phyloP scores from a whole-genome alignment of 192 early-diverging fungal genomes.

The Powellomyces hirtus region DNA sequence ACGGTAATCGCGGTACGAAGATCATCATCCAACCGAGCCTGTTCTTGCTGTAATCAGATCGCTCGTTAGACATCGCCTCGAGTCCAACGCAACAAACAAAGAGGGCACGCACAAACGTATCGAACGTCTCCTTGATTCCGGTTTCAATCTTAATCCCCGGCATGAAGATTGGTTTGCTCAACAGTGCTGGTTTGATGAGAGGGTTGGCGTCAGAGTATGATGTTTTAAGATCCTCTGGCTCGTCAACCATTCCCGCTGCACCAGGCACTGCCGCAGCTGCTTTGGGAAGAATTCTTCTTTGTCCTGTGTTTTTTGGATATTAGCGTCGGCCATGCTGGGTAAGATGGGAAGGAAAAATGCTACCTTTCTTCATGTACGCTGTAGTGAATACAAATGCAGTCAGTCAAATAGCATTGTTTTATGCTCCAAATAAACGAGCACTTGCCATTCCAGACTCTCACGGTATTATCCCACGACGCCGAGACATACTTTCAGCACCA shows the following conservation, averaged over 20 bases:
- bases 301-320: no score
- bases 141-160: conserved; percentile 21
- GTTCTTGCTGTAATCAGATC: conserved; percentile 13
- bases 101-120: neutral
- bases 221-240: conserved; percentile 7
- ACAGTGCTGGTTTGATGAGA: conserved; percentile 38
- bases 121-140: neutral
- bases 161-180: conserved; percentile 29
- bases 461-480: conserved; percentile 59
- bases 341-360: neutral
- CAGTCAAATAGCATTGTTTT: neutral
- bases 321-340: no score
- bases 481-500: conserved; percentile 45
- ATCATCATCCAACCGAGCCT: conserved; percentile 41
- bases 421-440: neutral
- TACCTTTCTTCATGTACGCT: conserved; percentile 52
- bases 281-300: no score
- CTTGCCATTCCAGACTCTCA: conserved; percentile 58
- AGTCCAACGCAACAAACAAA: no score
- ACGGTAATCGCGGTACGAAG: conserved; percentile 38
- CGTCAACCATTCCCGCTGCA: conserved; percentile 8
- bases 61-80: no score
- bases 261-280: neutral
- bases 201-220: conserved; percentile 44
- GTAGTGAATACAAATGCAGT: no score